phyloP scores from a whole-genome alignment of 495 filamentous ascomycete genomes.

The Glonium stellatum region DNA sequence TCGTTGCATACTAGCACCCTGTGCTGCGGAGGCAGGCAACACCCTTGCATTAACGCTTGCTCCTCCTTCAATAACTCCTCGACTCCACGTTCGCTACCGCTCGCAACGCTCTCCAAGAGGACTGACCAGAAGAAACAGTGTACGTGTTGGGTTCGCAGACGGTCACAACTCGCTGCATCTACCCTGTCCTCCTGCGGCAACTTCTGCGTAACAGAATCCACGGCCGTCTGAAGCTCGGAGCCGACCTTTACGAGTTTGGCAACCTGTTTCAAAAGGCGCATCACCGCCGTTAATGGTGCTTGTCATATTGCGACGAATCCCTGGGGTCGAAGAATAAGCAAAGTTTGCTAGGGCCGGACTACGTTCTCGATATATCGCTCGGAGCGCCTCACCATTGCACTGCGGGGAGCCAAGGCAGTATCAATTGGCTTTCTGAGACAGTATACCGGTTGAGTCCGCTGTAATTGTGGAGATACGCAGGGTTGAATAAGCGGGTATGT shows the following conservation, averaged over 20 bases:
- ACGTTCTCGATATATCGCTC: not conserved
- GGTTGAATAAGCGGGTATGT: slow-evolving; percentile 15
- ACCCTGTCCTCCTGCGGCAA: slow-evolving; percentile 11
- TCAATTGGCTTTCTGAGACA: slow-evolving; percentile 18
- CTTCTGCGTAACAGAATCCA: slow-evolving; percentile 17
- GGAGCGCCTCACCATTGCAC: slow-evolving; percentile 4
- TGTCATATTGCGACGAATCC: slow-evolving; percentile 18
- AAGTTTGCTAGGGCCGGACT: not conserved
- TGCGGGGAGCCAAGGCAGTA: slow-evolving; percentile 9
- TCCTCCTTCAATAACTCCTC: not conserved
- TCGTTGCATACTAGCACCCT: not conserved
- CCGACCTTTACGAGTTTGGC: slow-evolving; percentile 7
- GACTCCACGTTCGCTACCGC: not conserved
- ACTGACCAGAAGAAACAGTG: slow-evolving; percentile 1
- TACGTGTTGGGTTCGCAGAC: not conserved
- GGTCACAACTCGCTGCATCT: not conserved
- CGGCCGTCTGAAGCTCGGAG: slow-evolving; percentile 16
- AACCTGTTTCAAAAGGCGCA: slow-evolving; percentile 21
- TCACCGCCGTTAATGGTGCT: slow-evolving; percentile 20
- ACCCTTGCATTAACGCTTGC: slow-evolving; percentile 4
- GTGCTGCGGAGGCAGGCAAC: not conserved
- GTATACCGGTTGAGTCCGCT: slow-evolving; percentile 2
- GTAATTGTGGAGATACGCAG: slow-evolving; percentile 5
- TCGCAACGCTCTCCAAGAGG: not conserved
- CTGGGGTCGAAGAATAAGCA: slow-evolving; percentile 8